Evolutionary conservation across 2,329 filamentous ascomycete species (phyloP).

Genomic region (Emmonsiellopsis sp.): DNA sequence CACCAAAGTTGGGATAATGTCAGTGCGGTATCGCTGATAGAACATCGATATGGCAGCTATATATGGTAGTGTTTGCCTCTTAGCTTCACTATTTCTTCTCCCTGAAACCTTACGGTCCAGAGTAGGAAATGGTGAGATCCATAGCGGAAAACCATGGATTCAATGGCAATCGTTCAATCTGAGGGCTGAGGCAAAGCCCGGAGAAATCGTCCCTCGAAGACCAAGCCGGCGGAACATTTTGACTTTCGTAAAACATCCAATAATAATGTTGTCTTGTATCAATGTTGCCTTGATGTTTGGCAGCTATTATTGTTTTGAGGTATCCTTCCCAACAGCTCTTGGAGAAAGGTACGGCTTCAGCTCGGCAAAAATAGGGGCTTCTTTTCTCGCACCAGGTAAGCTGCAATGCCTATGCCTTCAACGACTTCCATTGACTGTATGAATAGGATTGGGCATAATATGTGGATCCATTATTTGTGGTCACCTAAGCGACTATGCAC

Average conservation of each 20-base stretch:
- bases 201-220: constrained; percentile 16
- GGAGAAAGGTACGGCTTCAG: constrained; percentile 26
- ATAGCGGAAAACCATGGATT: constrained; percentile 12
- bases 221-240: constrained; percentile 19
- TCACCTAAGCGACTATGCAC: constrained; percentile 1
- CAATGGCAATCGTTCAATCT: constrained; percentile 1
- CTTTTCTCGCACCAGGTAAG: constrained; percentile 21
- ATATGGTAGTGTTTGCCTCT: constrained; percentile 15
- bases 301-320: constrained; percentile 24
- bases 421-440: background rate
- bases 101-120: constrained; percentile 38
- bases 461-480: constrained; percentile 2
- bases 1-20: background rate
- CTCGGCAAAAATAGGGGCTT: constrained; percentile 24
- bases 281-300: constrained; percentile 26
- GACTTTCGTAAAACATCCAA: constrained; percentile 22
- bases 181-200: background rate
- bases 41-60: constrained; percentile 15
- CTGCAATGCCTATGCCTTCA: background rate
- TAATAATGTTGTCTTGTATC: constrained; percentile 24
- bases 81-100: constrained; percentile 30
- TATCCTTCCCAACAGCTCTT: constrained; percentile 21
- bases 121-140: constrained; percentile 32
- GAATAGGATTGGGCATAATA: background rate
- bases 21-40: background rate